Evolutionary conservation across 768 basidiomycete genomes (phyloP).

Genomic region (Boletales sp.): DNA sequence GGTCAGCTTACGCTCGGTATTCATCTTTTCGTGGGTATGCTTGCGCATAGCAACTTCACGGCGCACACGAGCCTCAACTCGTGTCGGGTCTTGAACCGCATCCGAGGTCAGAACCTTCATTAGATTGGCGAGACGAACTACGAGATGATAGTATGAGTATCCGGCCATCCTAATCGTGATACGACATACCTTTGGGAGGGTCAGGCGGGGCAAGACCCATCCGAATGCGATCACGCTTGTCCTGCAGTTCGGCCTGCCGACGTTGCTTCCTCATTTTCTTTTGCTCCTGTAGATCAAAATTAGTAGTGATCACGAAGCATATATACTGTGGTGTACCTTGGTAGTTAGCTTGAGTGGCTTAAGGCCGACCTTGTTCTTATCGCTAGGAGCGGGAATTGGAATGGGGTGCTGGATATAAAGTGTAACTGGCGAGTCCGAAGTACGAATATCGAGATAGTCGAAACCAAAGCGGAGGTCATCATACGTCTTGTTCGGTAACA

Average conservation of each 20-base stretch:
- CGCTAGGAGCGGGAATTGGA: slow-evolving; percentile 86
- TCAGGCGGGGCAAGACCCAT: slow-evolving; percentile 97
- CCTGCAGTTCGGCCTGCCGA: slow-evolving; percentile 84
- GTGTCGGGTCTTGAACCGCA: slow-evolving; percentile 95
- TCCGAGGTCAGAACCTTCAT: slow-evolving; percentile 98
- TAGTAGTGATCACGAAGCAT: background rate
- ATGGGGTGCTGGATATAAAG: slow-evolving; percentile 97
- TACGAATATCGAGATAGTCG: slow-evolving; percentile 59
- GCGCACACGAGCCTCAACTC: slow-evolving; percentile 92
- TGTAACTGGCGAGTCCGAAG: slow-evolving; percentile 71
- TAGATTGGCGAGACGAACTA: slow-evolving; percentile 90
- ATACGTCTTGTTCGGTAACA: slow-evolving; percentile 79
- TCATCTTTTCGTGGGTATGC: slow-evolving; percentile 90
- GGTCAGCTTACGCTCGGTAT: slow-evolving; percentile 86
- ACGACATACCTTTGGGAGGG: slow-evolving; percentile 76
- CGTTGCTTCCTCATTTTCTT: slow-evolving; percentile 96
- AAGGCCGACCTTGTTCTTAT: slow-evolving; percentile 72
- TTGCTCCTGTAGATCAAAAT: slow-evolving; percentile 55
- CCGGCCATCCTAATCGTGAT: too few relatives aligned
- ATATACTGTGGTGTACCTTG: slow-evolving; percentile 46
- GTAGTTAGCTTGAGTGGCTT: slow-evolving; percentile 91
- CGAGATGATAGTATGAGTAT: background rate
- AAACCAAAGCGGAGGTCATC: slow-evolving; percentile 63
- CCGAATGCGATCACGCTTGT: slow-evolving; percentile 89
- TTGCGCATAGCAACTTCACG: slow-evolving; percentile 90